Conservation (phyloP, 139 green algal genomes). For the Haematococcus sp. region DNA sequence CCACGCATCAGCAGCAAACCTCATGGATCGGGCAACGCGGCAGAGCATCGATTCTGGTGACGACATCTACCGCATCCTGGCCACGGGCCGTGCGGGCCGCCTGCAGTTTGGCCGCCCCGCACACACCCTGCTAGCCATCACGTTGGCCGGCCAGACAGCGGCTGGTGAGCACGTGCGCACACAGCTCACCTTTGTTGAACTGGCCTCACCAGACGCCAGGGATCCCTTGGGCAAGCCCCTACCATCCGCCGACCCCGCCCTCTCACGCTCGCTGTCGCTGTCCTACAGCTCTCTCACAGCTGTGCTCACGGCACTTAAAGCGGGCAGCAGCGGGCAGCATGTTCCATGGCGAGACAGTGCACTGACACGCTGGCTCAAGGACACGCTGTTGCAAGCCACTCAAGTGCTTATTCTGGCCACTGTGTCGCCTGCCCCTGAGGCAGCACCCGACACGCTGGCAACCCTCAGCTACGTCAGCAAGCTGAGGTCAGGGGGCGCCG, state of each 20-base stretch:
- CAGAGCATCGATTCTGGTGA: neutral
- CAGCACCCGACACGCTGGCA: conserved; percentile 37
- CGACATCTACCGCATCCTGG: neutral
- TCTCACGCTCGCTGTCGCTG: conserved; percentile 29
- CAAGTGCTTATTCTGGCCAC: conserved; percentile 25
- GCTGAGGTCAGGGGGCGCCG: conserved; percentile 23
- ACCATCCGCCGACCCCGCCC: conserved; percentile 7
- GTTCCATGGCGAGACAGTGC: conserved; percentile 45
- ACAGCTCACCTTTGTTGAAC: conserved; percentile 44
- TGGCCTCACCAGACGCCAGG: conserved; percentile 37
- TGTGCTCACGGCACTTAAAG: conserved; percentile 25
- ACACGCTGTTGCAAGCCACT: conserved; percentile 4
- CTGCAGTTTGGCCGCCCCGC: conserved; percentile 2
- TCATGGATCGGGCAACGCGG: neutral
- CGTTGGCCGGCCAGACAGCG: conserved; percentile 27
- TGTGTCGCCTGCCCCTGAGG: conserved; percentile 29
- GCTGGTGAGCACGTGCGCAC: conserved; percentile 24
- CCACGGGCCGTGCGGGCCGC: neutral
- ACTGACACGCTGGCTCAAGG: conserved; percentile 41
- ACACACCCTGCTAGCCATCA: conserved; percentile 38
- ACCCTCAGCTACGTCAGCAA: conserved; percentile 40
- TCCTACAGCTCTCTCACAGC: conserved; percentile 31
- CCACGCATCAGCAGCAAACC: neutral
- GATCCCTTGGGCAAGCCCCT: neutral
- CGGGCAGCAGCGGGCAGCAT: conserved; percentile 10